A percentile compares a stretch with the other conserved stretches of the same genome.
Evolutionary conservation across 768 basidiomycete genomes (phyloP).

Genomic region (Sporobolomyces phaffii): DNA sequence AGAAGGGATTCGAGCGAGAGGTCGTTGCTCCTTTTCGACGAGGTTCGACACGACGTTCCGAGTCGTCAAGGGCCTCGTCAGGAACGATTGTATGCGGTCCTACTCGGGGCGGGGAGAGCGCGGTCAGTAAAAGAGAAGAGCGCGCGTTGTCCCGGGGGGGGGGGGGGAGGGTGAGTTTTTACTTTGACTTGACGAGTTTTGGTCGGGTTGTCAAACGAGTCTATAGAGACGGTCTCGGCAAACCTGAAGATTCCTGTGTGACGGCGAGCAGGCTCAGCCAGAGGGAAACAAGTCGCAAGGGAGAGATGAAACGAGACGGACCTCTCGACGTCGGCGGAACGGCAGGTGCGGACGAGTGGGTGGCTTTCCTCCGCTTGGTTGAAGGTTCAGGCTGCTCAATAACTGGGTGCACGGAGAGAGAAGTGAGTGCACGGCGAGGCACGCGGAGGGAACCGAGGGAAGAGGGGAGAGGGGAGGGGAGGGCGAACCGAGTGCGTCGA

Average conservation of each 20-base stretch:
- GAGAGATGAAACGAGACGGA: background rate
- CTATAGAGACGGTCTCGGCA: slow-evolving; percentile 35
- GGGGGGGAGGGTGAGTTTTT: too few relatives aligned
- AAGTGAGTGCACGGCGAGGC: background rate
- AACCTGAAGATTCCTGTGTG: slow-evolving; percentile 41
- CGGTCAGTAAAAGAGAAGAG: background rate
- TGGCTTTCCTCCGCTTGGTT: slow-evolving; percentile 11
- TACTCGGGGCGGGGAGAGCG: background rate
- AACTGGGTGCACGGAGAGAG: slow-evolving; percentile 12
- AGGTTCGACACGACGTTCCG: background rate
- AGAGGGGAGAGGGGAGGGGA: background rate
- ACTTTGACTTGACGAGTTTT: slow-evolving; percentile 30
- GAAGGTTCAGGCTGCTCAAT: slow-evolving; percentile 27
- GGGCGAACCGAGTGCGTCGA: slow-evolving; percentile 39
- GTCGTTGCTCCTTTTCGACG: background rate
- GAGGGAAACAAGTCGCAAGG: background rate
- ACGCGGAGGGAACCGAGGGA: too few relatives aligned
- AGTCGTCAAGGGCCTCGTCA: background rate
- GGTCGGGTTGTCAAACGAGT: slow-evolving; percentile 26
- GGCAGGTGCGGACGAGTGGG: background rate
- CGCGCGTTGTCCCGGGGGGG: background rate
- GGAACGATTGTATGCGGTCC: slow-evolving; percentile 29
- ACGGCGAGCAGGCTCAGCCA: background rate
- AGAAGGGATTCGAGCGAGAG: slow-evolving; percentile 2
- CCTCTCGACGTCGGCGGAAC: background rate